phyloP scores from a whole-genome alignment of 805 yeast species.

The Candida glaebosa region DNA sequence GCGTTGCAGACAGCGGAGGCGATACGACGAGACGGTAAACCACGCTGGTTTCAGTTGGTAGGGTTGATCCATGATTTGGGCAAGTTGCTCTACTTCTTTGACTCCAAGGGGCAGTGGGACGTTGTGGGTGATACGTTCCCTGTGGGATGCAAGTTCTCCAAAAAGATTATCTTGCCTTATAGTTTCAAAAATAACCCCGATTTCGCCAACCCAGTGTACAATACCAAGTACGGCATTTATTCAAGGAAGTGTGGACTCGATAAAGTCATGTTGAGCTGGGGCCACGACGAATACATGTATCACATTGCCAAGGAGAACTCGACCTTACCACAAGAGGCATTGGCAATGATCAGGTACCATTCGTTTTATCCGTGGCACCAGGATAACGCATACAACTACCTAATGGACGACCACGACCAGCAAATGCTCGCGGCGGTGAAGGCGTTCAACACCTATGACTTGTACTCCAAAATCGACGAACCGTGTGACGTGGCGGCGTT shows the following conservation, averaged over 20 bases:
- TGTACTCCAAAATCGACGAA: constrained; percentile 59
- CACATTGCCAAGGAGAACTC: constrained; percentile 66
- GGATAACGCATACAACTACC: constrained; percentile 59
- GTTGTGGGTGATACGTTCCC: constrained; percentile 80
- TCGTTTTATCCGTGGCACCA: constrained; percentile 78
- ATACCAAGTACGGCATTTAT: constrained; percentile 64
- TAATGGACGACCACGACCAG: constrained; percentile 62
- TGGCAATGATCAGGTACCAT: constrained; percentile 74
- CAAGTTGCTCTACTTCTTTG: constrained; percentile 63
- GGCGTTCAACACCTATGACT: constrained; percentile 65
- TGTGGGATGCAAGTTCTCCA: constrained; percentile 64
- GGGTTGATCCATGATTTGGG: constrained; percentile 74
- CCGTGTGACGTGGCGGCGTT: constrained; percentile 46
- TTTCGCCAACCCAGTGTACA: constrained; percentile 57
- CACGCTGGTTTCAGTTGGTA: constrained; percentile 73
- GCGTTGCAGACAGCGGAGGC: constrained; percentile 77
- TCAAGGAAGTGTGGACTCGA: constrained; percentile 63
- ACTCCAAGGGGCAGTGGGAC: constrained; percentile 76
- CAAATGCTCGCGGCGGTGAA: constrained; percentile 61
- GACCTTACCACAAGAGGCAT: constrained; percentile 58
- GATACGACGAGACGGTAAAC: constrained; percentile 61
- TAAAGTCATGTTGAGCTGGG: constrained; percentile 73
- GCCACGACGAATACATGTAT: constrained; percentile 77
- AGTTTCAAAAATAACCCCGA: constrained; percentile 62
- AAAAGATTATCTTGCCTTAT: constrained; percentile 57